A percentile compares a stretch with the other conserved stretches of the same genome.
phyloP scores from a whole-genome alignment of 2,329 filamentous ascomycete species.

The Beauveria sp. region DNA sequence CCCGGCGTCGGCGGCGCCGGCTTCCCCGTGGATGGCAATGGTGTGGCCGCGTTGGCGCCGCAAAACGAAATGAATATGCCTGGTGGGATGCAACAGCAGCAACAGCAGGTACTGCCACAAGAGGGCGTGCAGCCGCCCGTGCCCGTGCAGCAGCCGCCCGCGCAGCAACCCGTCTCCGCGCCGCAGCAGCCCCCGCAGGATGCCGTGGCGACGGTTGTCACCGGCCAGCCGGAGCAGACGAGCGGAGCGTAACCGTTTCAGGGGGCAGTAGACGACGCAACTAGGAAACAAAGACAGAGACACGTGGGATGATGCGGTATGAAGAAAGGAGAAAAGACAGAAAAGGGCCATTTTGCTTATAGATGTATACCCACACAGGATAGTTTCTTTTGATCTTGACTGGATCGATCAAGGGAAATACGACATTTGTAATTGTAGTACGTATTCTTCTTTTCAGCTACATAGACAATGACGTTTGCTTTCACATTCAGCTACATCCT shows the following conservation, averaged over 20 bases:
- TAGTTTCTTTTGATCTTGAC: too few relatives aligned
- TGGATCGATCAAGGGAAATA: too few relatives aligned
- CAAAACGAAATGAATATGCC: background rate
- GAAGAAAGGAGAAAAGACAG: background rate
- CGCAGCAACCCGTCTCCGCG: background rate
- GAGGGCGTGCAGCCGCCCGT: background rate
- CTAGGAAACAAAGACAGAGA: too few relatives aligned
- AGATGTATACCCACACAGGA: too few relatives aligned
- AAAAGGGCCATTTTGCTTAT: too few relatives aligned
- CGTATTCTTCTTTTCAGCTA: too few relatives aligned
- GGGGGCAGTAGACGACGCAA: too few relatives aligned
- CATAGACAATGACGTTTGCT: too few relatives aligned
- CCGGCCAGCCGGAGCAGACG: background rate
- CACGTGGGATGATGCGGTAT: background rate
- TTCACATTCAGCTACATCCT: too few relatives aligned
- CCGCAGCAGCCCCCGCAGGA: background rate
- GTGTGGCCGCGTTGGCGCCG: background rate
- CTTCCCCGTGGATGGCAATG: background rate
- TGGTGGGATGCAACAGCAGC: background rate
- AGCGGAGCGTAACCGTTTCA: background rate
- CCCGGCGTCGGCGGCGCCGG: constrained; percentile 1
- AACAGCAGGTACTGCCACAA: background rate
- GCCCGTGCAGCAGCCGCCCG: background rate
- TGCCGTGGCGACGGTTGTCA: background rate
- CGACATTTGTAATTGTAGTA: too few relatives aligned